These are phyloP conservation scores for Aspergillus ustus DNA, from an alignment of 2,329 filamentous ascomycete species.

Conservation along the genomic window DNA sequence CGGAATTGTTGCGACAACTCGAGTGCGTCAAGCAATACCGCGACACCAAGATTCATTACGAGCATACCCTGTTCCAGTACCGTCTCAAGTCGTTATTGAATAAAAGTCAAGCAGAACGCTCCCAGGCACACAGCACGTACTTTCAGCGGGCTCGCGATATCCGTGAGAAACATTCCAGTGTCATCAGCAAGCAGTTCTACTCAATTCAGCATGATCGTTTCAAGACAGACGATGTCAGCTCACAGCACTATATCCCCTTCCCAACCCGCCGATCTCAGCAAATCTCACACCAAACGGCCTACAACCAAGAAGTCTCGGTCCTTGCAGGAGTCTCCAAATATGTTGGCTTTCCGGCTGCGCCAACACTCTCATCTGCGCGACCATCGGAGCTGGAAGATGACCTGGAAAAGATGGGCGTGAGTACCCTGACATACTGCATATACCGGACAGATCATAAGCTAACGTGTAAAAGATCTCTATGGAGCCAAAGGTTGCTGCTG, in stretches of 20 bases:
- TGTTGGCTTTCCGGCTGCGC: slow-evolving; percentile 94
- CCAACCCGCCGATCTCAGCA: slow-evolving; percentile 77
- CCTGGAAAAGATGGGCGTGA: slow-evolving; percentile 84
- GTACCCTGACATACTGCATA: slow-evolving; percentile 44
- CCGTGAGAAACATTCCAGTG: slow-evolving; percentile 77
- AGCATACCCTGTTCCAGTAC: slow-evolving; percentile 73
- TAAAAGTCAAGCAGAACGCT: slow-evolving; percentile 77
- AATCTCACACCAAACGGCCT: slow-evolving; percentile 82
- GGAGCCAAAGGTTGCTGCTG: slow-evolving; percentile 32
- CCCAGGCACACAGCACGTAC: slow-evolving; percentile 87
- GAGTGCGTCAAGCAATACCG: slow-evolving; percentile 81
- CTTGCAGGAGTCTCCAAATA: slow-evolving; percentile 91
- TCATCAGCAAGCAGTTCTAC: slow-evolving; percentile 87
- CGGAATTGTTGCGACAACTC: slow-evolving; percentile 88
- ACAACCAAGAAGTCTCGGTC: slow-evolving; percentile 93
- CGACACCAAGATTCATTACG: slow-evolving; percentile 77
- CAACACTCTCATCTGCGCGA: slow-evolving; percentile 75
- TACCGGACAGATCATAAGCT: too few species aligned
- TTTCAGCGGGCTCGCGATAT: slow-evolving; percentile 84
- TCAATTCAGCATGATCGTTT: slow-evolving; percentile 88
- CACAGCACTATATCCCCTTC: slow-evolving; percentile 82
- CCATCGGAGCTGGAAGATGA: slow-evolving; percentile 80
- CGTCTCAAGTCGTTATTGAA: slow-evolving; percentile 74
- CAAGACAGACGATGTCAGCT: slow-evolving; percentile 74
- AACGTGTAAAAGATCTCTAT: slow-evolving; percentile 32